Percentiles rank a stretch among this genome's conserved stretches.
Evolutionary conservation across 768 basidiomycete genomes (phyloP).

Genomic region (Serendipita vermifera): DNA sequence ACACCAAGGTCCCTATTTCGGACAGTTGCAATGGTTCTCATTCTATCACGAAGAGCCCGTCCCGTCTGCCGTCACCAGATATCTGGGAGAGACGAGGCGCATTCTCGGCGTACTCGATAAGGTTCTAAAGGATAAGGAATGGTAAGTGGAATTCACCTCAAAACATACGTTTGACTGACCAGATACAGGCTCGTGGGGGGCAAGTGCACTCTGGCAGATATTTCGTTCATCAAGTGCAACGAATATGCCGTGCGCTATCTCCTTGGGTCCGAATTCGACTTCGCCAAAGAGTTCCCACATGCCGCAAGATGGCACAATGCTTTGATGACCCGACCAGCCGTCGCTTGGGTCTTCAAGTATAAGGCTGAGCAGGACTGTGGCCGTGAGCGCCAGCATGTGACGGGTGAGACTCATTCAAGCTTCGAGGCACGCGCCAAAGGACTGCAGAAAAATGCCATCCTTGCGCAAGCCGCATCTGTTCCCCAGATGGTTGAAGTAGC

Average conservation of each 20-base stretch:
- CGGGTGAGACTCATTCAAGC: not conserved
- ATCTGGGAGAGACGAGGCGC: slow-evolving; percentile 16
- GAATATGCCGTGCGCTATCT: slow-evolving; percentile 8
- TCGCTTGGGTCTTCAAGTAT: slow-evolving; percentile 10
- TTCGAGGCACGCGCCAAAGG: not conserved
- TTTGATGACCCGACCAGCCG: slow-evolving; percentile 8
- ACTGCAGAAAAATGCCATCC: not conserved
- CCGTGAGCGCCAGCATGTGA: slow-evolving; percentile 5
- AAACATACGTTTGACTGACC: not conserved
- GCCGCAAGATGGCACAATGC: slow-evolving; percentile 3
- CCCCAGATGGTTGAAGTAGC: too few species aligned
- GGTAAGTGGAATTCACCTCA: not conserved
- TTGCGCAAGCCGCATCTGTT: too few species aligned
- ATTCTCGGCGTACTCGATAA: slow-evolving; percentile 16
- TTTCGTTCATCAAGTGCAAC: slow-evolving; percentile 11
- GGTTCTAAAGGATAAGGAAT: slow-evolving; percentile 15
- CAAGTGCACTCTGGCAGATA: slow-evolving; percentile 9
- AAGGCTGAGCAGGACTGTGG: slow-evolving; percentile 6
- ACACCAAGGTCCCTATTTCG: slow-evolving; percentile 10
- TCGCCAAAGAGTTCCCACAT: slow-evolving; percentile 10
- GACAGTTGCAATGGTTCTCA: too few species aligned
- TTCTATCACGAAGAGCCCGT: not conserved
- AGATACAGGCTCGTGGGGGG: slow-evolving; percentile 8
- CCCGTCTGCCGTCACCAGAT: slow-evolving; percentile 13
- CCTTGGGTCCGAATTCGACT: slow-evolving; percentile 7